Evolutionary conservation across 805 yeast genomes (phyloP).

Genomic region (Tetrapisispora iriomotensis): DNA sequence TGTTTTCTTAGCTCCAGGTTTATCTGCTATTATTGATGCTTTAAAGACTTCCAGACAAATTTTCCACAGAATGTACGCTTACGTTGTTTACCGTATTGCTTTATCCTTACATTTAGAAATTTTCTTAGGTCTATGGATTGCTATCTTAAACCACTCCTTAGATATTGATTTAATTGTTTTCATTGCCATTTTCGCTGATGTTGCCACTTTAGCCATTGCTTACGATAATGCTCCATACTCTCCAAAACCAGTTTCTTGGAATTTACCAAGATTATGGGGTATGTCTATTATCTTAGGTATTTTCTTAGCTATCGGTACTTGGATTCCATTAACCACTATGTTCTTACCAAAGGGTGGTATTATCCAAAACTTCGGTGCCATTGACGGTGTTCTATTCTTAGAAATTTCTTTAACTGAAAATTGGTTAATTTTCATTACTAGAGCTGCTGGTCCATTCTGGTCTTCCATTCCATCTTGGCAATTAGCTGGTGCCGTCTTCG

Average conservation of each 20-base stretch:
- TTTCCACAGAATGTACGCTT: slow-evolving; percentile 98
- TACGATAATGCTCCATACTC: slow-evolving; percentile 96
- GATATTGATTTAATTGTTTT: slow-evolving; percentile 87
- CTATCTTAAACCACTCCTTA: slow-evolving; percentile 78
- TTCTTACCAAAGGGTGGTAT: slow-evolving; percentile 86
- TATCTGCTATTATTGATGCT: slow-evolving; percentile 90
- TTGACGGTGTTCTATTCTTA: slow-evolving; percentile 88
- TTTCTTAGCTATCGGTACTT: slow-evolving; percentile 81
- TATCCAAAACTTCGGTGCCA: slow-evolving; percentile 89
- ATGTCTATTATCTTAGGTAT: slow-evolving; percentile 82
- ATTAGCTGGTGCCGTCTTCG: slow-evolving; percentile 85
- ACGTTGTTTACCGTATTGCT: slow-evolving; percentile 97
- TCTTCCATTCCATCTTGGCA: slow-evolving; percentile 94
- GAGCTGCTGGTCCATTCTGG: slow-evolving; percentile 99
- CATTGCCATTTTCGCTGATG: slow-evolving; percentile 96
- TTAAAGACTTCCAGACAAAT: slow-evolving; percentile 91
- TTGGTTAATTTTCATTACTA: slow-evolving; percentile 93
- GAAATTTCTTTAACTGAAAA: slow-evolving; percentile 92
- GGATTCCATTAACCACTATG: slow-evolving; percentile 94
- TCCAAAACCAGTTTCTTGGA: slow-evolving; percentile 91
- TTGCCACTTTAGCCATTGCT: slow-evolving; percentile 94
- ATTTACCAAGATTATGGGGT: slow-evolving; percentile 95
- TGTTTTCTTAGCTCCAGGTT: slow-evolving; percentile 92
- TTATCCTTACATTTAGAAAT: slow-evolving; percentile 89
- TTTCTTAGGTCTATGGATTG: slow-evolving; percentile 95